Conservation (phyloP, 768 basidiomycete genomes). For the Xerocomus brunneocitrinus region DNA sequence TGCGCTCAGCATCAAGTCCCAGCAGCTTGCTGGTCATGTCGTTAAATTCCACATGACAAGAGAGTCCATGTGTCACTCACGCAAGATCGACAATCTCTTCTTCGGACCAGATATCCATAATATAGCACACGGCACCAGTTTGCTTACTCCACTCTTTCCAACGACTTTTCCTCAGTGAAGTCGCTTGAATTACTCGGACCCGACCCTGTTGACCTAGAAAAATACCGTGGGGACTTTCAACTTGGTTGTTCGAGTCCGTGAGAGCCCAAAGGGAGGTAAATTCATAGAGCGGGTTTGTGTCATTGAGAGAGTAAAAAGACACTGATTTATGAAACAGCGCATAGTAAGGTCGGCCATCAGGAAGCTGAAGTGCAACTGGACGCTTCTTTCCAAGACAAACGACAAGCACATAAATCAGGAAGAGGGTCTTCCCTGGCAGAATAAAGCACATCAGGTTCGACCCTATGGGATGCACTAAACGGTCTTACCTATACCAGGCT, state of each 20-base stretch:
- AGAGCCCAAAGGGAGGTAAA: not conserved
- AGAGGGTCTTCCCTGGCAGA: not conserved
- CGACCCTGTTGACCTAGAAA: not conserved
- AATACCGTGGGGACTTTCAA: not conserved
- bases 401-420: not conserved
- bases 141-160: conserved; percentile 6
- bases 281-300: not conserved
- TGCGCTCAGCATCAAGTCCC: not conserved
- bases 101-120: conserved; percentile 4
- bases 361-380: not conserved
- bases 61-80: not conserved
- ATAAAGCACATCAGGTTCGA: not conserved
- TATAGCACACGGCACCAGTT: not conserved
- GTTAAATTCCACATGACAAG: not conserved
- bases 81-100: not conserved
- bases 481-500: no score
- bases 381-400: not conserved
- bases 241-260: not conserved
- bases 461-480: not conserved
- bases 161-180: not conserved
- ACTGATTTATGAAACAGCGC: not conserved
- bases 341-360: not conserved
- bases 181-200: not conserved
- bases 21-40: not conserved
- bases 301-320: not conserved